Evolutionary conservation across 2,329 filamentous ascomycete genomes (phyloP).

Genomic region (Talaromyces albobiverticillius): DNA sequence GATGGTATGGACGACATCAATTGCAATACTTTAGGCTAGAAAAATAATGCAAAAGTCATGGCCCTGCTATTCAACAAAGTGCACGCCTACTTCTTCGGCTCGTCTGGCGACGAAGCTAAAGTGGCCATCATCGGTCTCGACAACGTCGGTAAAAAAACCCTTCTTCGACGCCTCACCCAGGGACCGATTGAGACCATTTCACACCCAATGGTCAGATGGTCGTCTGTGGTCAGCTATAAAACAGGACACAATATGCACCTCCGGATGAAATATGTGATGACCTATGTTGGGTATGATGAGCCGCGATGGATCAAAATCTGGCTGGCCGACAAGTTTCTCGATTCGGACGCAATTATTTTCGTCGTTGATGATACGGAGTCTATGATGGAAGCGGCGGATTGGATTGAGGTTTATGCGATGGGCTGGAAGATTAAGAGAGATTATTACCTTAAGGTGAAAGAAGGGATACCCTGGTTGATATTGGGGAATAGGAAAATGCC

Average conservation of each 20-base stretch:
- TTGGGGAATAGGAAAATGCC: not conserved
- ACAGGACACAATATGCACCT: not conserved
- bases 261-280: too few species aligned
- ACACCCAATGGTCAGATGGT: not conserved
- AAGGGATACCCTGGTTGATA: not conserved
- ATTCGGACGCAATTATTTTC: constrained; percentile 2
- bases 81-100: not conserved
- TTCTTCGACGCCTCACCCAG: not conserved
- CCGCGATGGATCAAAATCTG: not conserved
- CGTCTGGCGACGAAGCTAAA: not conserved
- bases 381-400: not conserved
- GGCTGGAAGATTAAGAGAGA: not conserved
- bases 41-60: too few species aligned
- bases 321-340: not conserved
- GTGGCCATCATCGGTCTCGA: not conserved
- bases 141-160: constrained; percentile 1
- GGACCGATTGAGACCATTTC: not conserved
- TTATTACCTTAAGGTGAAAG: not conserved
- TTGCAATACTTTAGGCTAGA: too few species aligned
- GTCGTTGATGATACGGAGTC: not conserved
- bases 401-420: not conserved
- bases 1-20: too few species aligned
- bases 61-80: too few species aligned
- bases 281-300: not conserved
- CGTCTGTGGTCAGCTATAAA: not conserved